Evolutionary conservation across 345 rosid species (phyloP), one percentile per base, ranked within the genome.

Genomic region (Toxicodendron radicans): DNA sequence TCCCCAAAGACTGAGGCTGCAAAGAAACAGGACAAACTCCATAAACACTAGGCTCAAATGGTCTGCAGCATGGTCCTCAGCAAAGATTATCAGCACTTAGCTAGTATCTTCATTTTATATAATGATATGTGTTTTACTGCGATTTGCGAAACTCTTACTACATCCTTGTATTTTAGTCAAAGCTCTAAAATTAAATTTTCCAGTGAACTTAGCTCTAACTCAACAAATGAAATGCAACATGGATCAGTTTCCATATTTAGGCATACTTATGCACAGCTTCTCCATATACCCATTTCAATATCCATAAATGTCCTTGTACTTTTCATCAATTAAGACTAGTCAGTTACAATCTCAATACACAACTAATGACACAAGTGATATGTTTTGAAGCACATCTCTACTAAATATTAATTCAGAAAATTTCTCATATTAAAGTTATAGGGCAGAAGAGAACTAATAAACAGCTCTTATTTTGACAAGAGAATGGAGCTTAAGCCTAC

Each of bases 1-100:
- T 95, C 99, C 59, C 99, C 99, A n/a, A 95, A 95, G 67, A 93
- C 79, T 2, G 97, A 86, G 20, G 90, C 98, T 95, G 79, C 74
- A 82, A 67, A 78, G 71, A 48, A 46, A 58, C 45, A 49, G 62
- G 18, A 43, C 17, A 57, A 58, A 53, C 11, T 27, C 69, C 32
- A 23, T 69, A 43, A 70, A 41, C 17, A 70, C 10, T 51, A 12
- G 10, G 57, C 10, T 52, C 8, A 69, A 54, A 54, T 24, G 14
- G 43, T 11, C 59, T 30, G 23, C 5, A 51, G 58, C 24, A 30
- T 20, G 1, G 2, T 30, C 38, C 32, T 52, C 43, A 18, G 43
- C 23, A 32, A 67, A 30, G 9, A 23, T 27, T 51, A 46, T 10
- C 56, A 14, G 20, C 70, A 66, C 9, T 46, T 66, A 67, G 58